phyloP scores from a whole-genome alignment of 176 grass and related monocot species.

The Eremochloa ophiuroides region DNA sequence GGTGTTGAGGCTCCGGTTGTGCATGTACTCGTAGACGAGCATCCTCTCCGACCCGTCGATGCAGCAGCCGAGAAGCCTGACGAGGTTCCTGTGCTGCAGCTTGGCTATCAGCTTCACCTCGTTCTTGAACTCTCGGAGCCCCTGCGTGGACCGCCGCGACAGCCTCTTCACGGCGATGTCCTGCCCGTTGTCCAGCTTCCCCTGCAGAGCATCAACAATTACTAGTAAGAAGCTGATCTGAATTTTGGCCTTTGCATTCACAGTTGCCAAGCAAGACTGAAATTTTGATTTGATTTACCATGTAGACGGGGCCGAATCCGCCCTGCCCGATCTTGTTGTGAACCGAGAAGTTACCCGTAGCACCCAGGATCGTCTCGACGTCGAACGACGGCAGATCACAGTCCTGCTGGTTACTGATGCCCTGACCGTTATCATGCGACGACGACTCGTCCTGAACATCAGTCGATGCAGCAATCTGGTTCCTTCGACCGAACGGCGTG shows the following conservation, averaged over 20 bases:
- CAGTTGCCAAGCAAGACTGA: not conserved
- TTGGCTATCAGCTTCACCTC: slow-evolving; percentile 67
- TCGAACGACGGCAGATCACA: slow-evolving; percentile 25
- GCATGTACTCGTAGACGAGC: slow-evolving; percentile 75
- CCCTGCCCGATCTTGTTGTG: slow-evolving; percentile 33
- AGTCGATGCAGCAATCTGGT: not conserved
- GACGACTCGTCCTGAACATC: slow-evolving; percentile 5
- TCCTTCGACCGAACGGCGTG: not conserved
- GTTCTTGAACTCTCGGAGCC: slow-evolving; percentile 65
- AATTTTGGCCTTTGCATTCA: not conserved
- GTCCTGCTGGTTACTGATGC: too few relatives aligned
- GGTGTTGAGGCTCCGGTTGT: slow-evolving; percentile 65
- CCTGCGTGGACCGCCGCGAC: slow-evolving; percentile 50
- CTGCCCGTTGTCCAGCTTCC: slow-evolving; percentile 29
- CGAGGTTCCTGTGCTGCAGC: slow-evolving; percentile 69
- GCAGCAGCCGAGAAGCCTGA: slow-evolving; percentile 60
- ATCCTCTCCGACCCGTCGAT: slow-evolving; percentile 59
- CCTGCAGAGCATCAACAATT: slow-evolving; percentile 6
- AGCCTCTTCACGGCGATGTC: slow-evolving; percentile 65
- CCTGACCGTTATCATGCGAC: too few relatives aligned
- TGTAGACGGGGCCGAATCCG: slow-evolving; percentile 41
- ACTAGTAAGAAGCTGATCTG: not conserved
- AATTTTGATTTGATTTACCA: not conserved
- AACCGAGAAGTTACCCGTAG: slow-evolving; percentile 27
- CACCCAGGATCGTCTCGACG: not conserved